Evolutionary conservation across 2,329 filamentous ascomycete species (phyloP).

Genomic region (Setomelanomma holmii): DNA sequence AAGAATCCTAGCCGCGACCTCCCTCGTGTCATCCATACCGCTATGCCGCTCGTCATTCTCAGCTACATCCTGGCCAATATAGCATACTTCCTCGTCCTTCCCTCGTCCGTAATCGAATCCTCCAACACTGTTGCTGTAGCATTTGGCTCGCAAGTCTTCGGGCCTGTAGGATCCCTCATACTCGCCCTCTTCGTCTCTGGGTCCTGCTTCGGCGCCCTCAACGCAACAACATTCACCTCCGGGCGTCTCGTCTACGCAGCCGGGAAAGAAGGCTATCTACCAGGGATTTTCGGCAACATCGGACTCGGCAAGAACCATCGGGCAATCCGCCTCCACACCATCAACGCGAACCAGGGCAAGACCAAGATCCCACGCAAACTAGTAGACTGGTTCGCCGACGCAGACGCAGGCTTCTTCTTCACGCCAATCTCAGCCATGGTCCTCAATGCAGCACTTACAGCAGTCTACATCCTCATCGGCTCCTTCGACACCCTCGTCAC

Average conservation of each 20-base stretch:
- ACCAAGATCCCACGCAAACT: slow-evolving; percentile 31
- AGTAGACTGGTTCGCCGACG: slow-evolving; percentile 51
- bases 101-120: slow-evolving; percentile 77
- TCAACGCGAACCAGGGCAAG: slow-evolving; percentile 26
- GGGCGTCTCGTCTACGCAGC: slow-evolving; percentile 92
- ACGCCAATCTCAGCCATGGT: slow-evolving; percentile 93
- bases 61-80: slow-evolving; percentile 91
- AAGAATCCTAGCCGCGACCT: slow-evolving; percentile 89
- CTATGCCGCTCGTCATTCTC: slow-evolving; percentile 91
- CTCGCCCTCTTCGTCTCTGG: slow-evolving; percentile 89
- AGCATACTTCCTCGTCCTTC: slow-evolving; percentile 92
- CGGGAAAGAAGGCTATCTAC: slow-evolving; percentile 93
- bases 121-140: slow-evolving; percentile 96
- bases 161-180: slow-evolving; percentile 78
- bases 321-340: slow-evolving; percentile 42
- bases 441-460: slow-evolving; percentile 78
- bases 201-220: slow-evolving; percentile 92
- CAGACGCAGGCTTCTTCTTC: slow-evolving; percentile 84
- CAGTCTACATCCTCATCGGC: slow-evolving; percentile 81
- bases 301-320: slow-evolving; percentile 65
- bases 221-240: slow-evolving; percentile 92
- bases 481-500: slow-evolving; percentile 92
- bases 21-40: slow-evolving; percentile 93
- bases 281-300: slow-evolving; percentile 80
- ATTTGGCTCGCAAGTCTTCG: slow-evolving; percentile 90